phyloP scores from a whole-genome alignment of 2,329 filamentous ascomycete species.

The Aspergillus cejpii region DNA sequence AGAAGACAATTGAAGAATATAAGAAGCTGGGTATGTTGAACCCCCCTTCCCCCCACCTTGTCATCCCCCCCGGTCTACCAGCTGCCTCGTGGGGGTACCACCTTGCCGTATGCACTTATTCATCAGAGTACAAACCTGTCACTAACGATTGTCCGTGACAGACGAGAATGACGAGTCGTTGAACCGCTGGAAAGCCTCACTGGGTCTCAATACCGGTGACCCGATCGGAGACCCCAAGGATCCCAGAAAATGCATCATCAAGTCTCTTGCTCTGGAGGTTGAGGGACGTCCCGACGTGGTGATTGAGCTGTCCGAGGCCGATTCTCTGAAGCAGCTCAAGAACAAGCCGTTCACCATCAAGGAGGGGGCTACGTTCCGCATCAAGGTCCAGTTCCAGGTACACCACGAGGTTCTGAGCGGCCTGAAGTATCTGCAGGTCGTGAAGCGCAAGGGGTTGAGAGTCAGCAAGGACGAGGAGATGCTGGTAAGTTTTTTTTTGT shows the following conservation, averaged over 20 bases:
- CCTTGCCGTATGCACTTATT: not conserved
- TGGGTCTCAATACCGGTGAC: conserved; percentile 69
- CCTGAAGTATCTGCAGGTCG: conserved; percentile 89
- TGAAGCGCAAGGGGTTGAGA: conserved; percentile 80
- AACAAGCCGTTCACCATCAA: conserved; percentile 95
- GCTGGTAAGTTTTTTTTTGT: conserved; percentile 66
- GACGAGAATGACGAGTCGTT: conserved; percentile 81
- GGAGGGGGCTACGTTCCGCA: conserved; percentile 87
- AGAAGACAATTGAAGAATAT: conserved; percentile 95
- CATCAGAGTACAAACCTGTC: not conserved
- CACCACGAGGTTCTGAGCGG: conserved; percentile 95
- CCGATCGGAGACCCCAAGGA: conserved; percentile 71
- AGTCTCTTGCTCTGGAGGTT: conserved; percentile 80
- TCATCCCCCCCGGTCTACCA: not conserved
- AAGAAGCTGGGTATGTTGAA: conserved; percentile 71
- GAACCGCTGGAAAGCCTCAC: conserved; percentile 93
- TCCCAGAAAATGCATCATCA: conserved; percentile 85
- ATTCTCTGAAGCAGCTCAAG: conserved; percentile 71
- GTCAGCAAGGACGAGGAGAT: conserved; percentile 95
- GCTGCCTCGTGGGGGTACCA: not conserved
- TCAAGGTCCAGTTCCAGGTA: conserved; percentile 90
- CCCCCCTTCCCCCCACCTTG: not conserved
- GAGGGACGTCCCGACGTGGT: conserved; percentile 76
- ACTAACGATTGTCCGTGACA: conserved; percentile 22
- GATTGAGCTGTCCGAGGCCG: conserved; percentile 73